Base-by-base conservation (phyloP, 306 rosid species). In the Dryas drummondii region DNA sequence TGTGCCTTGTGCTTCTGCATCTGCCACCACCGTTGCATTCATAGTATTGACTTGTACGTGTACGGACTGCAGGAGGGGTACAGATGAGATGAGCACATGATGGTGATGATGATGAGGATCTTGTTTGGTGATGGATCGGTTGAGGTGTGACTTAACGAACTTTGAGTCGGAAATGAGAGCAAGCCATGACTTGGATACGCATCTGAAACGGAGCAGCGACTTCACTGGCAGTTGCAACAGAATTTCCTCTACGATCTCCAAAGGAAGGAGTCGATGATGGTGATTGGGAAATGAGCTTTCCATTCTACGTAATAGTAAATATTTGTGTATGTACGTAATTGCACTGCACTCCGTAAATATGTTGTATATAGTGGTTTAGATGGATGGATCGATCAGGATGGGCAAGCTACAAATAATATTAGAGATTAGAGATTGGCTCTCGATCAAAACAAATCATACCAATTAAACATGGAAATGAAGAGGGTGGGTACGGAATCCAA, bases 201-300 rank as follows among this genome's bases (percentile, higher is more conserved):
- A 56, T 72, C 40, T 72, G 68, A 72, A 72, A 9, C 76, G 76
- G 13, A 72, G 76, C 2, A 72, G 46, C 1, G 76, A 72, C 57
- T 72, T 72, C 45, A 72, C 68, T 16, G 68, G 76, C 67, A 72
- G 48, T n/a, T 72, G 68, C n/a, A 72, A n/a, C 12, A 72, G 76
- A 27, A 72, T 72, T 46, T 59, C 68, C 48, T 59, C 68, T 3
- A 72, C 51, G 63, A 72, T 58, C 37, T 72, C 68, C 16, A 14
- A 46, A 16, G 76, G 76, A 59, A 72, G 47, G 54, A 56, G 55
- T 16, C 51, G 32, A 16, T 54, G 64, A 57, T 22, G 52, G 9
- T 72, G 45, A 26, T 17, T 8, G 2, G 14, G 5, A 7, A 63
- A 41, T 16, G 37, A 63, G 22, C 5, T 60, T 60, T 14, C 17